phyloP scores from a whole-genome alignment of 2,329 filamentous ascomycete species.

The Ramichloridium luteum region DNA sequence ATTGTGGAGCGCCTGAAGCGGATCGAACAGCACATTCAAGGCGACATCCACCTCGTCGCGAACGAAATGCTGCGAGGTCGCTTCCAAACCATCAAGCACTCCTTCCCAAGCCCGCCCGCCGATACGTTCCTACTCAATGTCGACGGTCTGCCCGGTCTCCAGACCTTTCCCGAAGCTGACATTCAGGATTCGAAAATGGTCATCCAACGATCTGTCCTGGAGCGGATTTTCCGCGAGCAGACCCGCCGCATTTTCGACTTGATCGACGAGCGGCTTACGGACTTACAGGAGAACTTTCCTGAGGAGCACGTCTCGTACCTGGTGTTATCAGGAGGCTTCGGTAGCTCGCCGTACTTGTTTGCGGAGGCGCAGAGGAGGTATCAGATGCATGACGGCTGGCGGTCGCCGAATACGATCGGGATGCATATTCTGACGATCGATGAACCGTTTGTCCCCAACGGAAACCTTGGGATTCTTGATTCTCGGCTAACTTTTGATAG shows the following conservation, averaged over 20 bases:
- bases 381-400: constrained; percentile 3
- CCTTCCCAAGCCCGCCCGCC: constrained; percentile 8
- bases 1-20: constrained; percentile 6
- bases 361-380: constrained; percentile 7
- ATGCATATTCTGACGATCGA: constrained; percentile 7
- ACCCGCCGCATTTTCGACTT: constrained; percentile 5
- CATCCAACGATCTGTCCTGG: no score
- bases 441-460: no score
- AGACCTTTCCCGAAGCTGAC: constrained; percentile 8
- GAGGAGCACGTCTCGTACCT: constrained; percentile 8
- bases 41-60: constrained; percentile 2
- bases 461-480: no score
- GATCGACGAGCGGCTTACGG: constrained; percentile 5
- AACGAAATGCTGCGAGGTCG: constrained; percentile 9
- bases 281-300: constrained; percentile 3
- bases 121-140: constrained; percentile 9
- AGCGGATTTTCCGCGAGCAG: constrained; percentile 8
- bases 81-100: constrained; percentile 11
- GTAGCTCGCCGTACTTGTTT: constrained; percentile 11
- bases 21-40: constrained; percentile 6
- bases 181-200: constrained; percentile 10
- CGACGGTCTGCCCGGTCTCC: constrained; percentile 5
- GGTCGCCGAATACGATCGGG: constrained; percentile 2
- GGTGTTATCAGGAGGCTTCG: constrained; percentile 12
- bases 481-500: no score